A percentile compares a stretch with the other conserved stretches of the same genome.
Evolutionary conservation across 106 monocot species (phyloP).

Genomic region (Dendrobium chrysotoxum): DNA sequence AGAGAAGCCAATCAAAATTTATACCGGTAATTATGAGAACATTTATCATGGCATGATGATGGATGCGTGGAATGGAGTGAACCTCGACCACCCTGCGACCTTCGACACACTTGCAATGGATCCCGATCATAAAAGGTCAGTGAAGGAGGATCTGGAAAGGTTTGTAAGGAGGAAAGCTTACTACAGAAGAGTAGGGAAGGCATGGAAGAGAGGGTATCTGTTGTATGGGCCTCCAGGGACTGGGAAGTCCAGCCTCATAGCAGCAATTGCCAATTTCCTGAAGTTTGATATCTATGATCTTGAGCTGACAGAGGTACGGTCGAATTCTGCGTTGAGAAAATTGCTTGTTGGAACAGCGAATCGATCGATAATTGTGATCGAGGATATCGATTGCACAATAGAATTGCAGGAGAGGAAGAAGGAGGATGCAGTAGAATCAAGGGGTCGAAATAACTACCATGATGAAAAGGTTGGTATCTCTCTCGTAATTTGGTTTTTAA

Average conservation of each 20-base stretch:
- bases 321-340: constrained; percentile 4
- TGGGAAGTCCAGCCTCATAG: constrained; percentile 34
- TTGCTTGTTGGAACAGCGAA: constrained; percentile 4
- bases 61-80: neutral
- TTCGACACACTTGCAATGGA: constrained; percentile 34
- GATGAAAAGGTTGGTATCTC: too few species aligned
- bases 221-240: constrained; percentile 33
- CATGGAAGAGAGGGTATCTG: constrained; percentile 36
- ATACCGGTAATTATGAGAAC: neutral
- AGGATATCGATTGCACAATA: constrained; percentile 25
- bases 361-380: constrained; percentile 19
- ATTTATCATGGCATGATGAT: neutral
- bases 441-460: neutral
- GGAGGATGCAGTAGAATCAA: neutral
- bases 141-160: constrained; percentile 22
- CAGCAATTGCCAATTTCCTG: constrained; percentile 30
- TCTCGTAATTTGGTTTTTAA: too few species aligned
- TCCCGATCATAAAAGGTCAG: constrained; percentile 5
- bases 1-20: constrained; percentile 1
- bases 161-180: constrained; percentile 17
- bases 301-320: constrained; percentile 14
- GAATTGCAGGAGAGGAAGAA: neutral
- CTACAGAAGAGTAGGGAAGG: constrained; percentile 21
- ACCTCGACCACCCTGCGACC: constrained; percentile 23
- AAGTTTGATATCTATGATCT: constrained; percentile 24